A percentile compares a stretch with the other conserved stretches of the same genome.
These are phyloP conservation scores for Trichaptum fuscoviolaceum DNA, from an alignment of 768 basidiomycete species.

Conservation along the genomic window DNA sequence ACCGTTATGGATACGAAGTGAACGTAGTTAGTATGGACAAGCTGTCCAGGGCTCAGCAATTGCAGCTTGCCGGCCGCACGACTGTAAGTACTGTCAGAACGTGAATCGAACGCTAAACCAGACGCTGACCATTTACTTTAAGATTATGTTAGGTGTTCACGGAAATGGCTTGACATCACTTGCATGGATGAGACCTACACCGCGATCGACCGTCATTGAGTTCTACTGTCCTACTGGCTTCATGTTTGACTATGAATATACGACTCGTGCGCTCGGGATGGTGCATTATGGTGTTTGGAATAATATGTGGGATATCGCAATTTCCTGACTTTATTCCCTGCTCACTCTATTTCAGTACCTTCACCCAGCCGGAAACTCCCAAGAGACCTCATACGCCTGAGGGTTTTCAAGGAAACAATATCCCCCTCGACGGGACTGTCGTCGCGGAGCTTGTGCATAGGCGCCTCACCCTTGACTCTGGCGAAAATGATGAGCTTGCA, in stretches of 20 bases:
- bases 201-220: slow-evolving; percentile 83
- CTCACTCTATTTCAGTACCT: neutral
- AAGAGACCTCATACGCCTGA: neutral
- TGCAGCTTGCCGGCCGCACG: slow-evolving; percentile 73
- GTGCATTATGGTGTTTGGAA: slow-evolving; percentile 84
- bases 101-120: slow-evolving; percentile 16
- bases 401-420: slow-evolving; percentile 54
- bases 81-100: slow-evolving; percentile 48
- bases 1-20: slow-evolving; percentile 76
- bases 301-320: slow-evolving; percentile 38
- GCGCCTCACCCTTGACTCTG: slow-evolving; percentile 21
- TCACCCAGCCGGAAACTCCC: neutral
- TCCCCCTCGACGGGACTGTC: slow-evolving; percentile 70
- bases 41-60: slow-evolving; percentile 73
- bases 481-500: neutral
- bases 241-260: slow-evolving; percentile 81
- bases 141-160: slow-evolving; percentile 95
- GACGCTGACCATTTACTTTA: slow-evolving; percentile 2
- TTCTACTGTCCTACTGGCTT: slow-evolving; percentile 86
- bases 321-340: neutral
- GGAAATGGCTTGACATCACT: slow-evolving; percentile 88
- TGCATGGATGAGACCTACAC: slow-evolving; percentile 87
- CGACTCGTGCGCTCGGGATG: slow-evolving; percentile 76
- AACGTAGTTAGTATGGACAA: slow-evolving; percentile 85
- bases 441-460: slow-evolving; percentile 62